Evolutionary conservation across 805 yeast species (phyloP).

Genomic region (Wickerhamiella siamensis): DNA sequence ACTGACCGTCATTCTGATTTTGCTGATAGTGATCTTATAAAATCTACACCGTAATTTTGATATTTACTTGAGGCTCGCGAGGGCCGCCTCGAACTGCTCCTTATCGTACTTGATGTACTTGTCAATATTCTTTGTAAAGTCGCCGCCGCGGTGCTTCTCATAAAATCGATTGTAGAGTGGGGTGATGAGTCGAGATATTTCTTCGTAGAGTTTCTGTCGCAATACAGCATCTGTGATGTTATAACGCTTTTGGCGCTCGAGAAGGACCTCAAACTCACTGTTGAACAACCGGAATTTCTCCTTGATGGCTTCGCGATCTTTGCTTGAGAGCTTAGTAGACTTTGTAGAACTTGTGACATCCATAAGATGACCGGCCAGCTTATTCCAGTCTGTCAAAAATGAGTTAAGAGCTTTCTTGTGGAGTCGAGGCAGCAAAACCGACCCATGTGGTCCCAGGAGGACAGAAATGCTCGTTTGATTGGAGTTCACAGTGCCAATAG

Average conservation of each 20-base stretch:
- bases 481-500: conserved; percentile 8
- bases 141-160: conserved; percentile 57
- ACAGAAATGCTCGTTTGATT: conserved; percentile 34
- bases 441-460: conserved; percentile 42
- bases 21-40: conserved; percentile 20
- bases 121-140: conserved; percentile 52
- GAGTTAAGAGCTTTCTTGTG: conserved; percentile 35
- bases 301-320: conserved; percentile 68
- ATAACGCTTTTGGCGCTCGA: conserved; percentile 48
- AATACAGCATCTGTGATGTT: conserved; percentile 53
- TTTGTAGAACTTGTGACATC: conserved; percentile 47
- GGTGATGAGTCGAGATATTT: conserved; percentile 48
- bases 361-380: conserved; percentile 59
- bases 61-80: conserved; percentile 20
- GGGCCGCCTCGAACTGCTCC: conserved; percentile 27
- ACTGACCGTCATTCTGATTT: conserved; percentile 19
- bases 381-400: conserved; percentile 62
- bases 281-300: conserved; percentile 77
- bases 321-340: conserved; percentile 29
- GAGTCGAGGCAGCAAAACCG: conserved; percentile 56
- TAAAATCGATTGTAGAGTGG: conserved; percentile 79
- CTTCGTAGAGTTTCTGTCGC: conserved; percentile 49
- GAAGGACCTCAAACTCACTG: conserved; percentile 64
- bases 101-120: conserved; percentile 53
- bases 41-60: neutral